phyloP scores from a whole-genome alignment of 2,329 filamentous ascomycete species.

The Xylogone sp. region DNA sequence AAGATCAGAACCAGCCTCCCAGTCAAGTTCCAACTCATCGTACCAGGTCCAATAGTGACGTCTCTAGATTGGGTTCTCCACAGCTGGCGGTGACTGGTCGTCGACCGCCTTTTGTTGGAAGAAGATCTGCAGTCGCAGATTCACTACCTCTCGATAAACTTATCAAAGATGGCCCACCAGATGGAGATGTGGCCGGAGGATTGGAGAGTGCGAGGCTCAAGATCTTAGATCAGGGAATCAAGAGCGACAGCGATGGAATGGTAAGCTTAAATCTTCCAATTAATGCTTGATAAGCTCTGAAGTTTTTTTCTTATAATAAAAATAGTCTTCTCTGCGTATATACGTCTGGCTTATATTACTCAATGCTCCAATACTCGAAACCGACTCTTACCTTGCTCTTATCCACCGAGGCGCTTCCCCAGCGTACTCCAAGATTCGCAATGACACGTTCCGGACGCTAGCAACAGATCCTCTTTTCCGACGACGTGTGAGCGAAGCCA shows the following conservation, averaged over 20 bases:
- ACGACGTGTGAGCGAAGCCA: slow-evolving; percentile 90
- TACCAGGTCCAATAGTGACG: slow-evolving; percentile 70
- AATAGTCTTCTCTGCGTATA: slow-evolving; percentile 82
- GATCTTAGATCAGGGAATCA: slow-evolving; percentile 72
- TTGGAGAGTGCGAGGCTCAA: slow-evolving; percentile 70
- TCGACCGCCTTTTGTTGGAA: slow-evolving; percentile 40
- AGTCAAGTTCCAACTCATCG: slow-evolving; percentile 11
- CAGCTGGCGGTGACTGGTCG: slow-evolving; percentile 35
- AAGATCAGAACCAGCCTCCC: slow-evolving; percentile 4
- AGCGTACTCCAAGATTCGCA: slow-evolving; percentile 94
- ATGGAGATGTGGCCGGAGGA: slow-evolving; percentile 63
- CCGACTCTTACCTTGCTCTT: slow-evolving; percentile 83
- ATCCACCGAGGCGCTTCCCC: slow-evolving; percentile 92
- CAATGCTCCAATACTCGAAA: slow-evolving; percentile 78
- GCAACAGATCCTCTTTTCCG: slow-evolving; percentile 97
- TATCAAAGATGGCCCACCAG: slow-evolving; percentile 74
- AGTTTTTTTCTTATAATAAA: too few relatives aligned
- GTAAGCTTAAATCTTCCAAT: slow-evolving; percentile 39
- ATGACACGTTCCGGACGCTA: slow-evolving; percentile 95
- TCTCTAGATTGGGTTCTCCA: slow-evolving; percentile 39
- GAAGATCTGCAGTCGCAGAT: slow-evolving; percentile 47
- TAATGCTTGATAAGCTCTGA: neutral
- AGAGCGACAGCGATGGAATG: slow-evolving; percentile 78
- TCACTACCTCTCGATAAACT: slow-evolving; percentile 67
- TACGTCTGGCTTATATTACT: slow-evolving; percentile 96